A percentile compares a stretch with the other conserved stretches of the same genome.
These are phyloP conservation scores for Pseudisothecium myosuroides DNA, from an alignment of 225 moss, liverwort and hornwort species.

Conservation along the genomic window DNA sequence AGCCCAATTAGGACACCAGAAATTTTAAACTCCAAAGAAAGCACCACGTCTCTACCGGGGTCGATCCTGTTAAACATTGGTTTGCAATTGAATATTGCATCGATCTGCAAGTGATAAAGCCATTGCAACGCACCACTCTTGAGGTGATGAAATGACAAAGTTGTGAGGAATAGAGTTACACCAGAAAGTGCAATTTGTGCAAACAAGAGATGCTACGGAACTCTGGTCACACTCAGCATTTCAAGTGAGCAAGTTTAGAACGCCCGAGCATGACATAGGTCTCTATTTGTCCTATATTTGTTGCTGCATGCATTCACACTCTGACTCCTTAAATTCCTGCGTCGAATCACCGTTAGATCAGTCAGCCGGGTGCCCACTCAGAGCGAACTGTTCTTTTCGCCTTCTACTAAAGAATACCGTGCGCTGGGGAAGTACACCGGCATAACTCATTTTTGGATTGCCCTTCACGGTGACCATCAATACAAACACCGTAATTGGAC, in stretches of 20 bases:
- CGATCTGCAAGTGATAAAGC: not conserved
- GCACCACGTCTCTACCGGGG: no score
- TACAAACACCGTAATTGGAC: not conserved
- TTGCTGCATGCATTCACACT: not conserved
- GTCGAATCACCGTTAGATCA: no score
- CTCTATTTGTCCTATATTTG: not conserved
- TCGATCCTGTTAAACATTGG: not conserved
- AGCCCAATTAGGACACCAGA: no score
- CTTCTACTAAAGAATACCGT: conserved; percentile 32
- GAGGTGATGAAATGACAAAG: not conserved
- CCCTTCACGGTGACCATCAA: not conserved
- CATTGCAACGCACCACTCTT: not conserved
- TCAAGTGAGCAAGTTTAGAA: not conserved
- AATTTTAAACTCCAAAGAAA: not conserved
- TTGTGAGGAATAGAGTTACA: not conserved
- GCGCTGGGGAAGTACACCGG: not conserved
- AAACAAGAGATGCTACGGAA: not conserved
- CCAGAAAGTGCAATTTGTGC: not conserved
- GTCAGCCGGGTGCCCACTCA: not conserved
- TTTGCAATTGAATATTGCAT: not conserved
- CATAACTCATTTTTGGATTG: not conserved
- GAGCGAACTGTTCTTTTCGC: conserved; percentile 17
- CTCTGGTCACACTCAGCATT: not conserved
- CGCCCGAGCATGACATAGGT: no score
- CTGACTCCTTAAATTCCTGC: not conserved